Evolutionary conservation across 768 basidiomycete species (phyloP).

Genomic region (Pholiota conissans): DNA sequence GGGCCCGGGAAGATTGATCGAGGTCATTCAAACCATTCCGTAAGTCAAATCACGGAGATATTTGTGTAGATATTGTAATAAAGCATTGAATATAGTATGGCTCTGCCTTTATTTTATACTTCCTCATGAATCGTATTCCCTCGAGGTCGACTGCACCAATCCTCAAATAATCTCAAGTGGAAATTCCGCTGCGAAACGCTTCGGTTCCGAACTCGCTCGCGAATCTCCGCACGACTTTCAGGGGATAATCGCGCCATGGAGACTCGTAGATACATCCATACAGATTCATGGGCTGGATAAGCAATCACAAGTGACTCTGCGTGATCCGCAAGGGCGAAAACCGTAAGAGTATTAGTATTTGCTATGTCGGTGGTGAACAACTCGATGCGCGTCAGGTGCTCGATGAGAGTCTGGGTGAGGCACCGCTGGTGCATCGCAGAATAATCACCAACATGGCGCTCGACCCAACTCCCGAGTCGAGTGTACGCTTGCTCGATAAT

Average conservation of each 20-base stretch:
- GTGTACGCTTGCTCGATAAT: slow-evolving; percentile 40
- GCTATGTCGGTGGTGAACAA: slow-evolving; percentile 1
- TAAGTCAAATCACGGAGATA: no score
- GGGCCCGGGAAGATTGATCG: no score
- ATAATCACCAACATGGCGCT: slow-evolving; percentile 66
- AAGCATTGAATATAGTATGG: no score
- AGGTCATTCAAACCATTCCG: no score
- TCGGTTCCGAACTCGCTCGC: slow-evolving; percentile 4
- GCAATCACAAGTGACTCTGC: slow-evolving; percentile 45
- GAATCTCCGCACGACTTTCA: slow-evolving; percentile 2
- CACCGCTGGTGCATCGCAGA: slow-evolving; percentile 60
- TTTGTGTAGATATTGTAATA: no score
- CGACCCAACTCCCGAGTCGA: slow-evolving; percentile 50
- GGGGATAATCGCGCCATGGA: slow-evolving; percentile 10
- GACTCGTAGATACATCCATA: slow-evolving; percentile 62
- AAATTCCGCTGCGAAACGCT: no score
- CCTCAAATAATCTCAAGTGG: no score
- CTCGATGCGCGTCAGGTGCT: slow-evolving; percentile 14
- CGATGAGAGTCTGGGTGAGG: slow-evolving; percentile 32
- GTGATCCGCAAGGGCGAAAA: slow-evolving; percentile 33
- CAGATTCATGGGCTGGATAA: slow-evolving; percentile 60
- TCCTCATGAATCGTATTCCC: no score
- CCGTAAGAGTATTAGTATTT: slow-evolving; percentile 9
- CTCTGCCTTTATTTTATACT: no score
- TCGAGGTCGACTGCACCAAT: no score